Conservation (phyloP, 768 basidiomycete genomes). For the Leccinum fibrillosum region DNA sequence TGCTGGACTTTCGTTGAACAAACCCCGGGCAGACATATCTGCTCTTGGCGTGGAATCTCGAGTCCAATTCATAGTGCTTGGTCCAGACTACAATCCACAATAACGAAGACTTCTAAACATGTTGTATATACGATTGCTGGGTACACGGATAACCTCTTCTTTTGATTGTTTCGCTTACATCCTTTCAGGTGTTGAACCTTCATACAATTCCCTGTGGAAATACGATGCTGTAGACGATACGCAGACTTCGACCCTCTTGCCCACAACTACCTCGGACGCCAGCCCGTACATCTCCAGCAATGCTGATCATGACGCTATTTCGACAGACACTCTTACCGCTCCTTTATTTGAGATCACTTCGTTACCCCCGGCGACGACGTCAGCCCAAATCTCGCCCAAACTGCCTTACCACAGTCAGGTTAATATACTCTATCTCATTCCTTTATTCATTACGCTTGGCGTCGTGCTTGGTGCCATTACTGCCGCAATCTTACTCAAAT, state of each 20-base stretch:
- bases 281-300: background rate
- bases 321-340: constrained; percentile 10
- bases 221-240: constrained; percentile 31
- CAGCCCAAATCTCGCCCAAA: constrained; percentile 14
- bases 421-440: constrained; percentile 29
- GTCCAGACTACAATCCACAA: constrained; percentile 36
- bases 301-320: background rate
- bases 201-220: constrained; percentile 38
- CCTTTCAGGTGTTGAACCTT: constrained; percentile 16
- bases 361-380: constrained; percentile 24
- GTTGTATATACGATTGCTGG: constrained; percentile 18
- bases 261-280: constrained; percentile 1
- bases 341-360: constrained; percentile 34
- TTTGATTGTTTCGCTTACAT: constrained; percentile 1
- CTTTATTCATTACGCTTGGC: constrained; percentile 26
- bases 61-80: constrained; percentile 38
- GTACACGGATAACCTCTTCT: constrained; percentile 7
- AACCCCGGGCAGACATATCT: constrained; percentile 55
- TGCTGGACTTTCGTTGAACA: constrained; percentile 66
- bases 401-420: constrained; percentile 18
- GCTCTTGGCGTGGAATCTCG: constrained; percentile 62
- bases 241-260: constrained; percentile 10
- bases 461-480: constrained; percentile 21
- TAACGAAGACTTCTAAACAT: constrained; percentile 11
- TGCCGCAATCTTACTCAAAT: constrained; percentile 8